Percentiles rank a stretch among this genome's conserved stretches.
Evolutionary conservation across 1,284 basidiomycete species (phyloP).

Genomic region (Boletellus deceptivus): DNA sequence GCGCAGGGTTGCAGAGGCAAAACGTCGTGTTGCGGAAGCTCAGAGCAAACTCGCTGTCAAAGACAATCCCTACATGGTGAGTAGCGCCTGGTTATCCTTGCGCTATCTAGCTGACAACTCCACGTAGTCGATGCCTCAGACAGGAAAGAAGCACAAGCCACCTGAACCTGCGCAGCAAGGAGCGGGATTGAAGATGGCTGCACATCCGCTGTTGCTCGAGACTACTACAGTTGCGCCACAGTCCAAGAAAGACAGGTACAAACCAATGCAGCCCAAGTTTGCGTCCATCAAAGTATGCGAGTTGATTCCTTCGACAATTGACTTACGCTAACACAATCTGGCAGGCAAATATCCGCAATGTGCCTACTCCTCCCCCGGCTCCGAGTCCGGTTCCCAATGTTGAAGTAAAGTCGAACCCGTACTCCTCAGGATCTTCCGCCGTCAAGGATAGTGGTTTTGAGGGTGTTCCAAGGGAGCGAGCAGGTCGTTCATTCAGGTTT

Average conservation of each 20-base stretch:
- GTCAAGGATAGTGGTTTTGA: conserved; percentile 60
- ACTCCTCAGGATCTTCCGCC: conserved; percentile 53
- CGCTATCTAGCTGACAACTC: conserved; percentile 6
- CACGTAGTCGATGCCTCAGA: conserved; percentile 48
- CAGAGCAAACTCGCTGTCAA: conserved; percentile 70
- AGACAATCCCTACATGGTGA: conserved; percentile 81
- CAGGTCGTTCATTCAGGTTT: conserved; percentile 77
- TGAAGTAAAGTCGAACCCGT: conserved; percentile 66
- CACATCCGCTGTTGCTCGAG: conserved; percentile 83
- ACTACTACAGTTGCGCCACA: conserved; percentile 56
- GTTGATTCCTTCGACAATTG: neutral
- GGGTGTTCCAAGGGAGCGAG: conserved; percentile 67
- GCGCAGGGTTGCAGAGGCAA: conserved; percentile 74
- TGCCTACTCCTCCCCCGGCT: conserved; percentile 60
- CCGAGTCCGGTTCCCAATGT: conserved; percentile 45
- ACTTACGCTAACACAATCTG: neutral
- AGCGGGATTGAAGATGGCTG: conserved; percentile 84
- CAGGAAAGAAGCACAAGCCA: conserved; percentile 53
- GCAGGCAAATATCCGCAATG: conserved; percentile 72
- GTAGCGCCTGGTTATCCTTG: conserved; percentile 20
- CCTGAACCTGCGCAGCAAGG: conserved; percentile 69
- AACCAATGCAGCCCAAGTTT: conserved; percentile 97
- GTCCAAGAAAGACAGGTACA: conserved; percentile 86
- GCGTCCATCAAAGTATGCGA: conserved; percentile 77
- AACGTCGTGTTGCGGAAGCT: conserved; percentile 74